A percentile compares a stretch with the other conserved stretches of the same genome.
Evolutionary conservation across 805 yeast species (phyloP).

Genomic region (Sugiyamaella mastotermitis): DNA sequence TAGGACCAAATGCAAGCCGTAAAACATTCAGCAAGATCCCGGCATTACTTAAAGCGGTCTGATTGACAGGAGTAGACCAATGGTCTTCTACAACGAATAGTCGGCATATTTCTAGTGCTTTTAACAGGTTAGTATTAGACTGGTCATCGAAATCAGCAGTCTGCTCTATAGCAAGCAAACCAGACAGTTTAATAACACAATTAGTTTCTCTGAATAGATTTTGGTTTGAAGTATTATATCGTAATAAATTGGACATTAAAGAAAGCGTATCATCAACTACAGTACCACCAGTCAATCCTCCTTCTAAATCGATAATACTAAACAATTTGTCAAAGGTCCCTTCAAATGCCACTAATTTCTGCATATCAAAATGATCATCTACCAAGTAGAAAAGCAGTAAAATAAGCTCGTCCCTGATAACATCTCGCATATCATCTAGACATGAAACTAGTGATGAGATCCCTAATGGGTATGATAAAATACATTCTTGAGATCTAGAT

Average conservation of each 20-base stretch:
- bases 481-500: constrained; percentile 61
- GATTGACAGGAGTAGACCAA: constrained; percentile 56
- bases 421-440: constrained; percentile 66
- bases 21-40: constrained; percentile 63
- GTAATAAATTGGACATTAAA: constrained; percentile 62
- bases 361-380: constrained; percentile 76
- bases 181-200: constrained; percentile 60
- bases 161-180: constrained; percentile 35
- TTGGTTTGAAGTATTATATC: constrained; percentile 85
- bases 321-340: constrained; percentile 82
- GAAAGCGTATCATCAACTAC: constrained; percentile 89
- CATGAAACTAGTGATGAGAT: constrained; percentile 64
- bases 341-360: constrained; percentile 90
- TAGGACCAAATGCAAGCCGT: constrained; percentile 58
- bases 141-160: constrained; percentile 1
- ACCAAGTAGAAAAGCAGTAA: constrained; percentile 77
- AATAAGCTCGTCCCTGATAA: constrained; percentile 78
- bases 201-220: constrained; percentile 81
- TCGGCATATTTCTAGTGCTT: constrained; percentile 56
- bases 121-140: constrained; percentile 17
- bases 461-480: constrained; percentile 71
- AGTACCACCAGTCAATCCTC: constrained; percentile 81
- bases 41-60: constrained; percentile 49
- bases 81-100: constrained; percentile 70
- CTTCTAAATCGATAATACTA: constrained; percentile 76